Evolutionary conservation across 352 stramenopile genomes (phyloP).

Genomic region (Phytopythium vexans): DNA sequence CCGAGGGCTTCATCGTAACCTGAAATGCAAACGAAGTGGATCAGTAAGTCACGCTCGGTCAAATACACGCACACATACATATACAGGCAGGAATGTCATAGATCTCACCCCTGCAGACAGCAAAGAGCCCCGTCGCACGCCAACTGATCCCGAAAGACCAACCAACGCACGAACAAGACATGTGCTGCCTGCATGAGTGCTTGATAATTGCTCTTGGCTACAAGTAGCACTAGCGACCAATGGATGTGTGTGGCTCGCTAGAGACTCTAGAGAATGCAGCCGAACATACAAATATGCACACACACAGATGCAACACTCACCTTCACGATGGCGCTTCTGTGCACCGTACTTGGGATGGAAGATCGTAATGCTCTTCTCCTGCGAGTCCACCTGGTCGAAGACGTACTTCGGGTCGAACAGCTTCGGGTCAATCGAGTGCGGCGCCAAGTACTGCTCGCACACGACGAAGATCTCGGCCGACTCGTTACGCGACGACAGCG

Average conservation of each 20-base stretch:
- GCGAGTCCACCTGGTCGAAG: slow-evolving; percentile 93
- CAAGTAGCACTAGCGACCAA: slow-evolving; percentile 87
- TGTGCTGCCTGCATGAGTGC: slow-evolving; percentile 52
- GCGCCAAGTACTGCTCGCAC: slow-evolving; percentile 94
- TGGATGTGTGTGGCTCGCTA: slow-evolving; percentile 60
- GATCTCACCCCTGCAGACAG: slow-evolving; percentile 64
- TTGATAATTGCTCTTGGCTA: slow-evolving; percentile 90
- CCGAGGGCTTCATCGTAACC: slow-evolving; percentile 93
- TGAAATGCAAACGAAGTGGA: slow-evolving; percentile 13
- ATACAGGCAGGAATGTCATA: slow-evolving; percentile 66
- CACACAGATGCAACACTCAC: slow-evolving; percentile 33
- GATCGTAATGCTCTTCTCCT: slow-evolving; percentile 91
- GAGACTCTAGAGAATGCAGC: slow-evolving; percentile 91
- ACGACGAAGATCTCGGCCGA: slow-evolving; percentile 99
- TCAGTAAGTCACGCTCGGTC: slow-evolving; percentile 1
- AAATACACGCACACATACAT: slow-evolving; percentile 9
- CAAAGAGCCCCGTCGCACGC: slow-evolving; percentile 29
- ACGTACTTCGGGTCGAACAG: slow-evolving; percentile 98
- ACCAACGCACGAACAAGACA: slow-evolving; percentile 14
- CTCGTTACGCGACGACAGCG: slow-evolving; percentile 96
- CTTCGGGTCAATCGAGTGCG: slow-evolving; percentile 96
- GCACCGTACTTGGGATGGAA: slow-evolving; percentile 98
- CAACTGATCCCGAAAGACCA: slow-evolving; percentile 12
- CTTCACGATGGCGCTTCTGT: slow-evolving; percentile 92
- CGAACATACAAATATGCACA: slow-evolving; percentile 31